Conservation (phyloP, 208 protist species). For the Leptomonas pyrrhocoris region DNA sequence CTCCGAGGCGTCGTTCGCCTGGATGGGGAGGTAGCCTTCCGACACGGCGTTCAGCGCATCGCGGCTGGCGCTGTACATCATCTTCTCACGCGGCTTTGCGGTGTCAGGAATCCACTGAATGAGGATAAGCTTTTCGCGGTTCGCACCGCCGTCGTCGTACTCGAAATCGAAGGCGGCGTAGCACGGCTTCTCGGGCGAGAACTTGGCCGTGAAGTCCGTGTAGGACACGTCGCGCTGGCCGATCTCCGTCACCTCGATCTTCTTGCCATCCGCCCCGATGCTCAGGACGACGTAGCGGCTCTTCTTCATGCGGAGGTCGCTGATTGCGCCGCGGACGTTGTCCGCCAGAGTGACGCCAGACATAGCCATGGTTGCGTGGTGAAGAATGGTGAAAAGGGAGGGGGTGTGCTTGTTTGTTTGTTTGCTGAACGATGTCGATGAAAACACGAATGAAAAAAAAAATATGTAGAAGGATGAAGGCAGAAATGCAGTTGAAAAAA, state of each 20-base stretch:
- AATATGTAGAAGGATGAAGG: not conserved
- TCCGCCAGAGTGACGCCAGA: constrained; percentile 85
- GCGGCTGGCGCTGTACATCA: constrained; percentile 87
- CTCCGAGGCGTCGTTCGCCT: constrained; percentile 82
- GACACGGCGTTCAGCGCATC: constrained; percentile 72
- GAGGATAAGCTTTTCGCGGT: constrained; percentile 87
- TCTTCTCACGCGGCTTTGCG: constrained; percentile 78
- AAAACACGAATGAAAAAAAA: constrained; percentile 5
- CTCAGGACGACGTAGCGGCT: constrained; percentile 82
- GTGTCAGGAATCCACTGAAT: constrained; percentile 89
- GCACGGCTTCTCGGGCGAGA: constrained; percentile 74
- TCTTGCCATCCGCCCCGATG: constrained; percentile 79
- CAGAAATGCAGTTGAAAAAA: not conserved
- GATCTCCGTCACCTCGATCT: constrained; percentile 79
- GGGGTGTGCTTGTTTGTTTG: not conserved
- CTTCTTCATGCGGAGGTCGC: constrained; percentile 88
- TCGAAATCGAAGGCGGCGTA: constrained; percentile 94
- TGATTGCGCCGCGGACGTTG: constrained; percentile 65
- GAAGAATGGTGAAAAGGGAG: constrained; percentile 14
- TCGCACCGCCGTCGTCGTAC: constrained; percentile 63
- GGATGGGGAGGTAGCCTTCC: constrained; percentile 87
- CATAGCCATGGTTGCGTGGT: constrained; percentile 64
- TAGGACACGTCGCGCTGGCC: constrained; percentile 62
- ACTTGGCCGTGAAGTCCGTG: constrained; percentile 69
- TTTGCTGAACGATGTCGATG: not conserved